Evolutionary conservation across 2,329 filamentous ascomycete species (phyloP), one percentile per base, ranked within the genome.

Genomic region (Beauveria brongniartii): DNA sequence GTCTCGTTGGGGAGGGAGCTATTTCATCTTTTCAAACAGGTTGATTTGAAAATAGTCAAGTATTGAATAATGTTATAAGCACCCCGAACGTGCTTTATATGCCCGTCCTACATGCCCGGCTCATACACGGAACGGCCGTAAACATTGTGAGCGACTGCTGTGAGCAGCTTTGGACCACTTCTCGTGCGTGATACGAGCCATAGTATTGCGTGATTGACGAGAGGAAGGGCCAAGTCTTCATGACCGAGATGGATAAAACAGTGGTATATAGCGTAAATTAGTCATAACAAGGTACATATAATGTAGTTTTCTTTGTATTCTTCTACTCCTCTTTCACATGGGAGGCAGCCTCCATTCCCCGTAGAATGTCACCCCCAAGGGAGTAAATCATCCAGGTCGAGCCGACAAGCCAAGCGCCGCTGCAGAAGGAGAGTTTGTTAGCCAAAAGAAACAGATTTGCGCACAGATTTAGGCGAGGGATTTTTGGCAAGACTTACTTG

Each of bases 361-460:
- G 68, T 56, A 84, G 60, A 58, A 84, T 77, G 60, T 83, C 79
- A 54, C 68, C 64, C 28, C 81, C 81, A 48, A 83, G 68, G 5
- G 69, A 70, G 66, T 74, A 78, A 59, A 81, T 74, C 74, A 85
- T 80, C 70, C 81, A 80, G 3, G 77, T 67, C 0, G 82, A 77
- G 40, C 79, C 74, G 54, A 85, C 66, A 52, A 85, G 74, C 82
- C 82, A 85, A 0, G 77, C 72, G 63, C 81, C 82, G 64, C 82
- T 85, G 61, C 52, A n/a, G 18, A 14, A 52, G 24, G 16, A 20
- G 6, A 7, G 47, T 62, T 62, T 44, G 26, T 56, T 50, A 55
- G 24, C 12, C 20, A 22, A 22, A 20, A 14, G 34, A 14, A 10
- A 37, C 34, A 37, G 34, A 16, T 16, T 14, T 37, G 34, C 54